Evolutionary conservation across 2,329 filamentous ascomycete species (phyloP).

Genomic region (Lachnellula willkommii): DNA sequence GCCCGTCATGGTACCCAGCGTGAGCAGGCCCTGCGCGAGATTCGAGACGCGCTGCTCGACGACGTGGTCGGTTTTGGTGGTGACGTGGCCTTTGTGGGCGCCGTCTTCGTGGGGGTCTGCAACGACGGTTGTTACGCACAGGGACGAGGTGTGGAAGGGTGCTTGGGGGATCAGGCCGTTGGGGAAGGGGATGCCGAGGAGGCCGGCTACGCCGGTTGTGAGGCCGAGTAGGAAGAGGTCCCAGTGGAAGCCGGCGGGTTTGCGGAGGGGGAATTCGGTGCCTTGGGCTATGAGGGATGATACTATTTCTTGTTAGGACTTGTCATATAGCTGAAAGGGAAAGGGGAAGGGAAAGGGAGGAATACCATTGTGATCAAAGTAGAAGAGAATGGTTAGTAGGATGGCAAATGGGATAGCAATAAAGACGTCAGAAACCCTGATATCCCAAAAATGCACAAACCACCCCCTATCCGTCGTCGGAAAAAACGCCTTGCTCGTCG

Average conservation of each 20-base stretch:
- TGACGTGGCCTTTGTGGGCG: slow-evolving; percentile 52
- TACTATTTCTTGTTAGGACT: slow-evolving; percentile 41
- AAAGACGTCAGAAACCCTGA: slow-evolving; percentile 68
- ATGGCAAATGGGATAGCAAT: slow-evolving; percentile 82
- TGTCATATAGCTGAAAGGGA: not conserved
- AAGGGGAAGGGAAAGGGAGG: not conserved
- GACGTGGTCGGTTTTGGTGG: slow-evolving; percentile 52
- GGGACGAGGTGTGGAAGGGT: slow-evolving; percentile 73
- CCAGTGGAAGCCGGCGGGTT: slow-evolving; percentile 82
- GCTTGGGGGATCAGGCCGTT: slow-evolving; percentile 82
- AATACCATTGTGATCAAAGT: slow-evolving; percentile 81
- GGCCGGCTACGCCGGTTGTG: slow-evolving; percentile 68
- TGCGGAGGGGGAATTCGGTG: slow-evolving; percentile 73
- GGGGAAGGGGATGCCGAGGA: slow-evolving; percentile 73
- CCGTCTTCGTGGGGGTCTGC: slow-evolving; percentile 47
- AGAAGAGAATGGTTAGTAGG: slow-evolving; percentile 78
- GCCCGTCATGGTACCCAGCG: slow-evolving; percentile 72
- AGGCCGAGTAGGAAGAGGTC: slow-evolving; percentile 75
- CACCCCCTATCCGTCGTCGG: slow-evolving; percentile 69
- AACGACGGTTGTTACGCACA: slow-evolving; percentile 62
- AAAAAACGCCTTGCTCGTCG: slow-evolving; percentile 71
- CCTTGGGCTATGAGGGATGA: slow-evolving; percentile 79
- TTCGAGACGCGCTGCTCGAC: slow-evolving; percentile 78
- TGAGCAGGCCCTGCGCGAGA: slow-evolving; percentile 70
- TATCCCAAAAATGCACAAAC: slow-evolving; percentile 78